These are phyloP conservation scores for Saposhnikovia divaricata DNA, from an alignment of 129 eudicot species.

Conservation along the genomic window DNA sequence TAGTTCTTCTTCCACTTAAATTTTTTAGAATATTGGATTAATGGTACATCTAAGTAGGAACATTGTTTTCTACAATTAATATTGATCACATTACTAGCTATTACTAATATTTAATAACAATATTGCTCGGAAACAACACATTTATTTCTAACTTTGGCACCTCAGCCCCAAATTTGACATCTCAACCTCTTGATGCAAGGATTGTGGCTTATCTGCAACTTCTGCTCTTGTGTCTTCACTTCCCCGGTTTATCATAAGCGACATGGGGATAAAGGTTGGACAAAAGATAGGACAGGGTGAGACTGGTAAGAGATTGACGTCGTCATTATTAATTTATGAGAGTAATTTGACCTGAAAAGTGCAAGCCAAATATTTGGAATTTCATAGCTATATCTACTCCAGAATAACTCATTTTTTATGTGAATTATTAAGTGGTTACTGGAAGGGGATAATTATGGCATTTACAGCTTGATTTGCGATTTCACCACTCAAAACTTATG, in stretches of 20 bases:
- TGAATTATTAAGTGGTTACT: not conserved
- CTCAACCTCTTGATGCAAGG: constrained; percentile 37
- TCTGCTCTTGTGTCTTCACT: constrained; percentile 52
- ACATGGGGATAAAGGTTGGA: constrained; percentile 38
- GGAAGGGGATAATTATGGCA: not conserved
- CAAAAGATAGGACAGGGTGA: constrained; percentile 26
- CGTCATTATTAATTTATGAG: not conserved
- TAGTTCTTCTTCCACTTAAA: not conserved
- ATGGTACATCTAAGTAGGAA: not conserved
- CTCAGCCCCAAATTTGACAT: constrained; percentile 7
- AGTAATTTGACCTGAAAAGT: not conserved
- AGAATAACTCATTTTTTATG: not conserved
- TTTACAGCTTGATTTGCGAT: not conserved
- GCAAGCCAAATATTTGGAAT: not conserved
- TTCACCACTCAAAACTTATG: not conserved
- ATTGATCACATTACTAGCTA: not conserved
- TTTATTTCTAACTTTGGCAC: not conserved
- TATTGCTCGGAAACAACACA: not conserved
- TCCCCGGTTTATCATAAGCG: constrained; percentile 41
- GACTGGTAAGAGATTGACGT: constrained; percentile 28
- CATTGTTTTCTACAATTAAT: not conserved
- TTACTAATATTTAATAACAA: not conserved
- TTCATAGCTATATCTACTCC: not conserved
- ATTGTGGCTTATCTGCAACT: constrained; percentile 58
- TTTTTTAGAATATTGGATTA: not conserved